Base-by-base conservation (phyloP, 371 early-diverging fungal genomes). In the Apophysomyces variabilis region DNA sequence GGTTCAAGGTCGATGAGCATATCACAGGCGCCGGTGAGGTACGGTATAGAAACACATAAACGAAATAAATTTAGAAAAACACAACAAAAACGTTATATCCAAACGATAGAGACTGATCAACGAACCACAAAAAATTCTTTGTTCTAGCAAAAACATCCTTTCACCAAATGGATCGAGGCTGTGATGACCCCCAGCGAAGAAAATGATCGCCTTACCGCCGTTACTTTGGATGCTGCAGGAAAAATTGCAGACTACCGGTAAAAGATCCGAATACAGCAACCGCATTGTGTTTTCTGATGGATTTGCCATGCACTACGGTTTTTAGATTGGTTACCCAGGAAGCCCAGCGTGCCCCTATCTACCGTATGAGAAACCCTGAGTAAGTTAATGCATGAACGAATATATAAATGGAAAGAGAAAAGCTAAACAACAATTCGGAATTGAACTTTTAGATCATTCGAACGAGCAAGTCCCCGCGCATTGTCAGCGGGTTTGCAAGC, bases 321-420 rank as follows among this genome's bases (percentile, higher is more conserved):
- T 41, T 43, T 65, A 82, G 79, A 70, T 67, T 82, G 32, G 60
- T 82, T 58, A 66, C 61, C 38, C 80, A 79, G 68, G 80, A 79
- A n/a, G 79, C 79, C 60, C 72, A 82, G 57, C 79, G 79, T 61
- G 68, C 80, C 32, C 83, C 78, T 8, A 73, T 82, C 50, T 64
- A 79, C 36, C 83, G 83, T 58, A 68, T 77, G 76, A 70, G 83
- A 73, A 73, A 82, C 62, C 78, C 83, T 8, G 83, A 82, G 83
- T 82, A 78, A 78, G 78, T 61, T 0, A 38, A 7, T 57, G 5
- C 38, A 16, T 13, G n/a, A 26, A 1, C 26, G 26, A 26, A 26
- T 26, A 26, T 26, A 8, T n/a, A 38, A 45, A 21, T 6, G 8
- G 3, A n/a, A 35, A 12, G 13, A 35, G 14, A 32, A 1, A 14